Evolutionary conservation across 768 basidiomycete species (phyloP).

Genomic region (Amanita rubescens): DNA sequence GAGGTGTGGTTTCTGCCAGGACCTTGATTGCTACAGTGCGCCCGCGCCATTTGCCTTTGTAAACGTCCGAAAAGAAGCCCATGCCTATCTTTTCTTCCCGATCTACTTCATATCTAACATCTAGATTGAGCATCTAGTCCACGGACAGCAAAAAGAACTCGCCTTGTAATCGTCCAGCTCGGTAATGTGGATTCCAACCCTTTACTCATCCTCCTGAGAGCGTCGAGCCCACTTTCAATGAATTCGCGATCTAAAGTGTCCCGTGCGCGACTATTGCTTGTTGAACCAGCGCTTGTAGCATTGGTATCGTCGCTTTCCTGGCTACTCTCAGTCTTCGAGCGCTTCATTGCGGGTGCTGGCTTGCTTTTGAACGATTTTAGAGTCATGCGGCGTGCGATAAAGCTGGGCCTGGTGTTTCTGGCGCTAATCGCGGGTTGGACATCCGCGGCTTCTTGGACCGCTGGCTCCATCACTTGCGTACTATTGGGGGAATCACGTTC

Average conservation of each 20-base stretch:
- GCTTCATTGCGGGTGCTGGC: neutral
- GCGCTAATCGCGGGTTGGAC: neutral
- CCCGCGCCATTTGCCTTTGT: conserved; percentile 65
- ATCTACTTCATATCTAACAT: conserved; percentile 64
- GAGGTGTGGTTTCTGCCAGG: conserved; percentile 51
- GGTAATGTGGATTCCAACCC: conserved; percentile 41
- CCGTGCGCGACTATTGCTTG: conserved; percentile 10
- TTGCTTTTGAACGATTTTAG: neutral
- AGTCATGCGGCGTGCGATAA: neutral
- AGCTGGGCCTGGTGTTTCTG: neutral
- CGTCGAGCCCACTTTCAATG: conserved; percentile 66
- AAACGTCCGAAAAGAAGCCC: conserved; percentile 75
- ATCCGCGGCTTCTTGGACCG: neutral
- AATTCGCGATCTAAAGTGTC: conserved; percentile 64
- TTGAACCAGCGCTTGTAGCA: neutral
- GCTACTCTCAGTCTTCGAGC: conserved; percentile 5
- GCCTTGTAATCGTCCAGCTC: conserved; percentile 73
- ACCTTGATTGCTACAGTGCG: conserved; percentile 68
- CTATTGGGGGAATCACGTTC: neutral
- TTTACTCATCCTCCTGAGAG: conserved; percentile 53
- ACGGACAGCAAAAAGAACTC: conserved; percentile 8
- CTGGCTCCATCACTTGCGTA: neutral
- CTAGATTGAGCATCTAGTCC: conserved; percentile 1
- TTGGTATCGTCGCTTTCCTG: neutral
- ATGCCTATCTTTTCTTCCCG: conserved; percentile 60